Conservation (phyloP, 2,329 filamentous ascomycete species). For the Penicillium sp. region DNA sequence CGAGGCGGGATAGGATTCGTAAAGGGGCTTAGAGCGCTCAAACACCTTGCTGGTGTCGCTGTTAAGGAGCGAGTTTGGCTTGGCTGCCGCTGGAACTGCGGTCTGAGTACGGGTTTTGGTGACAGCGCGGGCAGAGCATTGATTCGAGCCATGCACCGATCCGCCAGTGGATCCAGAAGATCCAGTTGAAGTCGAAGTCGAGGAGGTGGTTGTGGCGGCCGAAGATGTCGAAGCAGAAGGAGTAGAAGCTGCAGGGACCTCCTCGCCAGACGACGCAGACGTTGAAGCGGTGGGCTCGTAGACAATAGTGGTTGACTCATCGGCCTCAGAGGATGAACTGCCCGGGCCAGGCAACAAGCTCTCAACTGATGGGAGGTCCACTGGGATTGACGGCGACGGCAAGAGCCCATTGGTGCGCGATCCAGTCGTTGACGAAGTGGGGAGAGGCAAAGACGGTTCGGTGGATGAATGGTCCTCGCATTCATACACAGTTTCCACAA, state of each 20-base stretch:
- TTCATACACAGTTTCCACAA: constrained; percentile 32
- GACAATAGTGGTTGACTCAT: not conserved
- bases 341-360: constrained; percentile 18
- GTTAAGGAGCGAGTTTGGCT: constrained; percentile 70
- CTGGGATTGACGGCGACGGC: not conserved
- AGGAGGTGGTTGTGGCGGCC: not conserved
- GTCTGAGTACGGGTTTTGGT: constrained; percentile 61
- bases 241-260: not conserved
- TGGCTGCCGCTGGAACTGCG: constrained; percentile 59
- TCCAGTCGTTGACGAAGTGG: constrained; percentile 1
- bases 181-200: not conserved
- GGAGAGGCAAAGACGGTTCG: not conserved
- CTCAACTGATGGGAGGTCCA: constrained; percentile 7
- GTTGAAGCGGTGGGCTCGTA: not conserved
- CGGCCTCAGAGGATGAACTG: not conserved
- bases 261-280: not conserved
- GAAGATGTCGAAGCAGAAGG: constrained; percentile 13
- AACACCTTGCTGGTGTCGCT: constrained; percentile 70
- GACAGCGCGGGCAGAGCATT: constrained; percentile 37
- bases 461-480: constrained; percentile 25
- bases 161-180: constrained; percentile 17
- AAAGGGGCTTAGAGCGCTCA: constrained; percentile 87
- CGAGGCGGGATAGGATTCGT: constrained; percentile 68
- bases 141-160: constrained; percentile 20
- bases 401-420: not conserved